Conservation (phyloP, 805 yeast species). For the Maudiozyma pseudohumilis region DNA sequence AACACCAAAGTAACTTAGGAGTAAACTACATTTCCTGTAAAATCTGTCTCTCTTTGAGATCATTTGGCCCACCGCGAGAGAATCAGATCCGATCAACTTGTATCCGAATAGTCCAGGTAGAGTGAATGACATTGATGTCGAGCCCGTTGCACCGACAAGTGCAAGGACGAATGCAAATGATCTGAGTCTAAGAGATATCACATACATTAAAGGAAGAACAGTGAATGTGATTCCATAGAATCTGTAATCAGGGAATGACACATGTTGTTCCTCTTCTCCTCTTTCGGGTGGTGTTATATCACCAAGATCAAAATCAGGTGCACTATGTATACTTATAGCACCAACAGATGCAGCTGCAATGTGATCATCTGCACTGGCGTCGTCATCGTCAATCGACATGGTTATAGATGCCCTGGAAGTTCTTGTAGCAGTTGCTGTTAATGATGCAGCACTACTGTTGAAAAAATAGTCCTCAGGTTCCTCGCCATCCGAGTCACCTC, state of each 20-base stretch:
- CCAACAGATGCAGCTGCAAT: constrained; percentile 4
- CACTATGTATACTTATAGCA: constrained; percentile 4
- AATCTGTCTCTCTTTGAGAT: constrained; percentile 22
- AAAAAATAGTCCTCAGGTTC: constrained; percentile 5
- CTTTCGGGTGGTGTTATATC: constrained; percentile 2
- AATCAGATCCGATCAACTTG: constrained; percentile 42
- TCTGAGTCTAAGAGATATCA: constrained; percentile 52
- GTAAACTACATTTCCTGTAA: constrained; percentile 40
- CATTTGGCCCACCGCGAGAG: constrained; percentile 23
- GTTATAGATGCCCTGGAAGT: constrained; percentile 7
- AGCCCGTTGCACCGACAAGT: constrained; percentile 87
- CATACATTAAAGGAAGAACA: constrained; percentile 42
- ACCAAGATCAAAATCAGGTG: constrained; percentile 1
- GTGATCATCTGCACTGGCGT: constrained; percentile 9
- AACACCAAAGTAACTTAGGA: constrained; percentile 58
- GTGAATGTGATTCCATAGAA: constrained; percentile 35
- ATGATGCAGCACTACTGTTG: neutral
- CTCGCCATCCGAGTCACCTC: neutral
- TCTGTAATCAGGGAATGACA: constrained; percentile 15
- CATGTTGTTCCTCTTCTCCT: constrained; percentile 10
- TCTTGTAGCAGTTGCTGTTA: neutral
- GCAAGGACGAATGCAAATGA: constrained; percentile 79
- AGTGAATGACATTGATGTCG: constrained; percentile 83
- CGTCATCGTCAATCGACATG: constrained; percentile 7
- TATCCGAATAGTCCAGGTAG: constrained; percentile 84